Evolutionary conservation across 2,329 filamentous ascomycete species (phyloP).

Genomic region (Colletotrichum aenigma): DNA sequence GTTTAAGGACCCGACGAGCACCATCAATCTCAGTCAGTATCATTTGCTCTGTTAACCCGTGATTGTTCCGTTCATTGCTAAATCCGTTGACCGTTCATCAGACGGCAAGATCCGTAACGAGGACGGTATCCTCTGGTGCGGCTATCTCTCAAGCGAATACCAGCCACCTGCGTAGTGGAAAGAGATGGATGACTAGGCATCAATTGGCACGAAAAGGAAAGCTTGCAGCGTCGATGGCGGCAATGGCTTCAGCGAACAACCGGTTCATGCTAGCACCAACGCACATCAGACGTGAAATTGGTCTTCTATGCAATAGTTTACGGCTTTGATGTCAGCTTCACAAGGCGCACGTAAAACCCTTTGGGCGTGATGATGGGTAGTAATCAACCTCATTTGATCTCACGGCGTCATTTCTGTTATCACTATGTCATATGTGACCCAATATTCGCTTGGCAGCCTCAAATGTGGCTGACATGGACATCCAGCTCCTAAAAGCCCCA

Average conservation of each 20-base stretch:
- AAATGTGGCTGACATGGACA: not conserved
- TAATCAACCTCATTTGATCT: not conserved
- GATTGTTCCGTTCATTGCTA: not conserved
- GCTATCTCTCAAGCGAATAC: not conserved
- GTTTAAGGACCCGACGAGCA: not conserved
- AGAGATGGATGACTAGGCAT: not conserved
- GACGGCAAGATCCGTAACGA: not conserved
- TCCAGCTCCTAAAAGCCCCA: not conserved
- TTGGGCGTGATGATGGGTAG: not conserved
- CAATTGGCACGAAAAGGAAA: not conserved
- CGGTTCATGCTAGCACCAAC: not conserved
- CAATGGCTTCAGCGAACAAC: not conserved
- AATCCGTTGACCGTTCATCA: accelerated
- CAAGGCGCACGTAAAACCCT: not conserved
- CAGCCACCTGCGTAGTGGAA: not conserved
- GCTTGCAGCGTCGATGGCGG: not conserved
- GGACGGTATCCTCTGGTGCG: not conserved
- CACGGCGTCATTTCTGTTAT: not conserved
- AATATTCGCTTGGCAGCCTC: not conserved
- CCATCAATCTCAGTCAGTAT: not conserved
- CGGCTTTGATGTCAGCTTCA: not conserved
- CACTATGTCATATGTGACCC: not conserved
- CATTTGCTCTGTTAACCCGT: not conserved
- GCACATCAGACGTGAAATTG: not conserved
- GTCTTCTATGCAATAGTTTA: not conserved